These are phyloP conservation scores for Colletotrichum sidae DNA, from an alignment of 2,329 filamentous ascomycete species.

Conservation along the genomic window DNA sequence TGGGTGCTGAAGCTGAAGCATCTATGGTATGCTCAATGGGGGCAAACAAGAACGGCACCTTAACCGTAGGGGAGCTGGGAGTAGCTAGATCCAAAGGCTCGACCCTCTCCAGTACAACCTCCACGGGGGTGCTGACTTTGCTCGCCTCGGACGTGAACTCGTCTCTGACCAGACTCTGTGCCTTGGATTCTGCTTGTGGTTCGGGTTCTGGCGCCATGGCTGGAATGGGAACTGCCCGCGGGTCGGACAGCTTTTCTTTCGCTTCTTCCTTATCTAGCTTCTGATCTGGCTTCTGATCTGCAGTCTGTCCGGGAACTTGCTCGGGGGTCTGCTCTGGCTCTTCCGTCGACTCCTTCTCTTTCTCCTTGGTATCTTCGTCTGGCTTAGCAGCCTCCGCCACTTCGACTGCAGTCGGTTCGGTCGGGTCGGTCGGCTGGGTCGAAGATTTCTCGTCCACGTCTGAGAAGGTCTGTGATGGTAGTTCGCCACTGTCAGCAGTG, in stretches of 20 bases:
- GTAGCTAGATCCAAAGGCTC: slow-evolving; percentile 64
- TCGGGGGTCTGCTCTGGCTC: not conserved
- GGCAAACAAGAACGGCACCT: slow-evolving; percentile 33
- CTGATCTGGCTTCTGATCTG: slow-evolving; percentile 10
- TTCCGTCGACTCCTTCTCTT: not conserved
- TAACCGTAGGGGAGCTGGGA: slow-evolving; percentile 46
- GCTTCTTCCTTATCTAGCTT: not conserved
- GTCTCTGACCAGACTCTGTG: slow-evolving; percentile 23
- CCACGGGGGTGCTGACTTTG: slow-evolving; percentile 46
- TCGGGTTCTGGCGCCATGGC: slow-evolving; percentile 5
- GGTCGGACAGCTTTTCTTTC: not conserved
- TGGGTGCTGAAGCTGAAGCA: not conserved
- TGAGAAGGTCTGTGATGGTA: slow-evolving; percentile 56
- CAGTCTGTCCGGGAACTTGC: not conserved
- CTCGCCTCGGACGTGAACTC: slow-evolving; percentile 45
- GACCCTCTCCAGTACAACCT: slow-evolving; percentile 57
- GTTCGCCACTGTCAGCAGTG: slow-evolving; percentile 62
- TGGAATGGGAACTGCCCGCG: not conserved
- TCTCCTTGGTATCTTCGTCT: slow-evolving; percentile 30
- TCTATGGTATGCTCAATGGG: slow-evolving; percentile 29
- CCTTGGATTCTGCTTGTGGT: slow-evolving; percentile 15
- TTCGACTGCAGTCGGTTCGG: slow-evolving; percentile 47
- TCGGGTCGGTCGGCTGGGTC: slow-evolving; percentile 55
- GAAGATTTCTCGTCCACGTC: slow-evolving; percentile 59
- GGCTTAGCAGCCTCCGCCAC: slow-evolving; percentile 43